Evolutionary conservation across 1,139 yeast species (phyloP), one percentile per base, ranked within the genome.

Genomic region (Geotrichum citri-aurantii): DNA sequence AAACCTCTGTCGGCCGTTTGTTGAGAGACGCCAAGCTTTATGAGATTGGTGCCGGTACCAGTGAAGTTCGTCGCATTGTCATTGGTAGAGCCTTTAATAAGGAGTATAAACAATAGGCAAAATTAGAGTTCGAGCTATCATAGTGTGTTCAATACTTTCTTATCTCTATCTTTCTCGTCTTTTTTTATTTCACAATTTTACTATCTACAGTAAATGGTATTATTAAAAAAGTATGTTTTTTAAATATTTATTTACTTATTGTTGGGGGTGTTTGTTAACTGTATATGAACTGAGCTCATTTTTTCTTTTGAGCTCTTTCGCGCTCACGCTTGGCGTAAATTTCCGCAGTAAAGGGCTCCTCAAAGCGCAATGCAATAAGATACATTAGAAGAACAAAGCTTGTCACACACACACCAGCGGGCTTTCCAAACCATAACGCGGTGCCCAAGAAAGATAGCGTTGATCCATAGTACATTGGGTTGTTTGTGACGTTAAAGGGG

Each of bases 391-490:
- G 84, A 10, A 93, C 99, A 64, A 89, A 77, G 6, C 77, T 77
- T 47, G 95, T 78, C 42, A 91, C 83, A 55, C 83, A 75, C 56
- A 93, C 69, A 10, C 99, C 99, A 0, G 95, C 86, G 46, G 97
- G 96, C 72, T 91, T 92, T 24, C 86, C 97, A 71, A 82, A 85
- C 83, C 87, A 88, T 65, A 93, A 77, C 2, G 96, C 95, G 51
- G 95, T 86, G 49, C 97, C 99, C 70, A 93, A 77, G 78, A 93
- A 93, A 59, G 95, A 84, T 66, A 93, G 77, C 29, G 93, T 82
- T 7, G 96, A 88, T 24, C 99, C 99, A 69, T 88, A 87, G 75
- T 93, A 93, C 99, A 93, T 93, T 62, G 99, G 99, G 73, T 93
- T 93, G 69, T 89, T 86, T 65, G 86, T 82, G 61, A 91, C 82